phyloP scores from a whole-genome alignment of 306 rosid genomes.

The Cucurbita maxima region DNA sequence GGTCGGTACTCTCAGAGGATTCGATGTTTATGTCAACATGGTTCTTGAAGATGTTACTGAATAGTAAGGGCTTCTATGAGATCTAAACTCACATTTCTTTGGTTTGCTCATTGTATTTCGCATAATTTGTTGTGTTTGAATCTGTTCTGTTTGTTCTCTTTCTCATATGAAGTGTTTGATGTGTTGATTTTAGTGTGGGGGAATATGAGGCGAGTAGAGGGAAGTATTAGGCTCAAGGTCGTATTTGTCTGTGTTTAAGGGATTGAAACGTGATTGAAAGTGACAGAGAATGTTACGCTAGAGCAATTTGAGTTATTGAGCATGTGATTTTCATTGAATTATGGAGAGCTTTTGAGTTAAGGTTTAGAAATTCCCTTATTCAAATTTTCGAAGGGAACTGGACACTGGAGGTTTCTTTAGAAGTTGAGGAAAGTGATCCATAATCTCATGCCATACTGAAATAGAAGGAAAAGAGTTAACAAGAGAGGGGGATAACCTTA shows the following conservation, averaged over 20 bases:
- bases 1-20: conserved; percentile 85
- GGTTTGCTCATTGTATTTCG: background rate
- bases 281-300: background rate
- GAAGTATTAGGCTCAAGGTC: background rate
- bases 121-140: background rate
- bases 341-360: background rate
- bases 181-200: background rate
- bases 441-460: background rate
- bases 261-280: background rate
- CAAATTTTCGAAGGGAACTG: background rate
- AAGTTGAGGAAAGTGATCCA: background rate
- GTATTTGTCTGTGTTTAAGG: background rate
- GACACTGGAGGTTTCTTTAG: background rate
- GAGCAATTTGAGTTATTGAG: background rate
- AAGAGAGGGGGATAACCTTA: background rate
- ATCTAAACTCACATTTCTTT: background rate
- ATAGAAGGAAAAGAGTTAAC: background rate
- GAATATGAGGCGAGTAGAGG: background rate
- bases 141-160: background rate
- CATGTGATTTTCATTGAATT: background rate
- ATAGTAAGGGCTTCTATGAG: conserved; percentile 39
- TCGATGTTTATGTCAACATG: conserved; percentile 95
- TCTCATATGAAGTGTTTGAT: background rate
- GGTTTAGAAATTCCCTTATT: background rate
- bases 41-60: conserved; percentile 97